phyloP scores from a whole-genome alignment of 768 basidiomycete genomes.

The Pleurotus sapidus region DNA sequence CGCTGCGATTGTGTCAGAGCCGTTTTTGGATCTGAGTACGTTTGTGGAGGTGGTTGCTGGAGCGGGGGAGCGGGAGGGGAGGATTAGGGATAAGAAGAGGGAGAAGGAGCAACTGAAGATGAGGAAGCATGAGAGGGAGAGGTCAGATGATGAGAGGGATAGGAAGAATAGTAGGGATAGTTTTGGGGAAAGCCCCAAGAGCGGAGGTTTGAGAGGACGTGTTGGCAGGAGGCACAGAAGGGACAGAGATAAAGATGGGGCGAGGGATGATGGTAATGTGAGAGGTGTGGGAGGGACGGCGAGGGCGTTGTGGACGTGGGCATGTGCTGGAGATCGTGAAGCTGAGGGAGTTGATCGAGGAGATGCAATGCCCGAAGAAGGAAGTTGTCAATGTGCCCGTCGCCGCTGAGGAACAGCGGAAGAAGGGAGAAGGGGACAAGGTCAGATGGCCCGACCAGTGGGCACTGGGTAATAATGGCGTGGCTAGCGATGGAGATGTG shows the following conservation, averaged over 20 bases:
- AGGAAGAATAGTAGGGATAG: conserved; percentile 14
- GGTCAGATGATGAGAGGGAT: conserved; percentile 24
- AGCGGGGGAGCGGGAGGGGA: conserved; percentile 27
- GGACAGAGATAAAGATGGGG: conserved; percentile 25
- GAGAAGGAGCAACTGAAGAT: conserved; percentile 41
- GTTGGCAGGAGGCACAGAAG: conserved; percentile 13
- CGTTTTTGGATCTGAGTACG: conserved; percentile 48
- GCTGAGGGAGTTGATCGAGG: conserved; percentile 34
- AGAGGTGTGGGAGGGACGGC: conserved; percentile 32
- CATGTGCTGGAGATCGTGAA: conserved; percentile 31
- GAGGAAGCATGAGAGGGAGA: conserved; percentile 42
- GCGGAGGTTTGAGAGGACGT: conserved; percentile 8
- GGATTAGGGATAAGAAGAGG: conserved; percentile 11
- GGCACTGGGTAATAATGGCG: conserved; percentile 14
- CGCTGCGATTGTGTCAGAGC: conserved; percentile 39
- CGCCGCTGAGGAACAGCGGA: not conserved
- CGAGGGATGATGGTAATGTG: not conserved
- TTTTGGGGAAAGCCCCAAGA: conserved; percentile 22
- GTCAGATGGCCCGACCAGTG: conserved; percentile 17
- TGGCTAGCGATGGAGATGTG: conserved; percentile 41
- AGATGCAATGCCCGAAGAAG: not conserved
- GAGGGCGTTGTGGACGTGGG: conserved; percentile 43
- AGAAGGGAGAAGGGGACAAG: conserved; percentile 14
- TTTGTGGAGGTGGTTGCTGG: conserved; percentile 46
- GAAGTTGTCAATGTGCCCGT: too few relatives aligned